A percentile compares a stretch with the other conserved stretches of the same genome.
Conservation (phyloP, 2,329 filamentous ascomycete species). For the Passalora sequoiae region DNA sequence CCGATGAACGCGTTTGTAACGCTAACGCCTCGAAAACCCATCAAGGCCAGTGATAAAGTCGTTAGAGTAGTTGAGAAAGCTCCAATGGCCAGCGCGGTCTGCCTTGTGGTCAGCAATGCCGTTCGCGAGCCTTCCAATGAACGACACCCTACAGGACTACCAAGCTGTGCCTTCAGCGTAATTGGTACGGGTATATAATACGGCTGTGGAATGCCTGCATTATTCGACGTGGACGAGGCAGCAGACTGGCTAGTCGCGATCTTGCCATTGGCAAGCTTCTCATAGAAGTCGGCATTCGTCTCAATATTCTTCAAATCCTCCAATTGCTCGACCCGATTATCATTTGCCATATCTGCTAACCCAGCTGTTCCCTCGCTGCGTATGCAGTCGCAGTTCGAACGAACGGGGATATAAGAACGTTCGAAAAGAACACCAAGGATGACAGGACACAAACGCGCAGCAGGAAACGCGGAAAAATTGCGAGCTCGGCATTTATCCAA, state of each 20-base stretch:
- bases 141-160: conserved; percentile 19
- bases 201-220: conserved; percentile 10
- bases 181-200: conserved; percentile 31
- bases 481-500: too few species aligned
- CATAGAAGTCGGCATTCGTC: conserved; percentile 27
- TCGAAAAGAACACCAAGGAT: background rate
- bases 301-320: conserved; percentile 27
- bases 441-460: too few species aligned
- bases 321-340: conserved; percentile 27
- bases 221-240: conserved; percentile 14
- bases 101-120: conserved; percentile 13
- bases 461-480: too few species aligned
- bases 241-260: conserved; percentile 16
- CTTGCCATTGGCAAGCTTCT: conserved; percentile 27
- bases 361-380: too few species aligned
- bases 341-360: conserved; percentile 24
- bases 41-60: conserved; percentile 50
- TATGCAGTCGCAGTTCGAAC: too few species aligned
- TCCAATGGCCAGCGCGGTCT: conserved; percentile 48
- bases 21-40: conserved; percentile 51
- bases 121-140: too few species aligned
- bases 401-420: background rate
- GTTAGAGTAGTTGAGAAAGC: conserved; percentile 53
- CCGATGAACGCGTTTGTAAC: conserved; percentile 50
- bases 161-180: conserved; percentile 30